Base-by-base conservation (phyloP, 805 yeast species). In the Yamadazyma nakazawae region DNA sequence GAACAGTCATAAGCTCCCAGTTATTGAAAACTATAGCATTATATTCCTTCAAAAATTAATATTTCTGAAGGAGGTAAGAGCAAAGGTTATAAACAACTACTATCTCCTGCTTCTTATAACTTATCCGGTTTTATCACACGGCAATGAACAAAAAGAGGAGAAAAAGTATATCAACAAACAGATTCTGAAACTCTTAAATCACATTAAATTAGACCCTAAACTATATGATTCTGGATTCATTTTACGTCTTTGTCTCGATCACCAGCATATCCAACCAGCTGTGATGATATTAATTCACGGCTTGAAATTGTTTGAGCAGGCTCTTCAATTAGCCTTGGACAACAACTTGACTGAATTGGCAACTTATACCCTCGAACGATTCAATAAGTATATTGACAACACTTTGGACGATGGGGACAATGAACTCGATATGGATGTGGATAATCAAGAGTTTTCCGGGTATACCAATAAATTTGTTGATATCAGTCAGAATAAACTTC, bases 291-390 rank as follows among this genome's bases (percentile, higher is more conserved):
- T 85, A 55, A 79, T 94, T 1, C 70, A 79, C 42, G 73, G 69
- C 46, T 65, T 88, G 63, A 79, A 75, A 3, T 72, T 86, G 39
- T 87, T 76, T 58, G 96, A 89, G 50, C 90, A 87, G 45, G 97
- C 98, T 0, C 80, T 91, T 31, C 74, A 74, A 41, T 62, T 94
- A 46, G 92, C 97, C 0, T 67, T 94, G 39, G 74, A 78, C 3
- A 66, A 80, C 50, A 78, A 79, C 30, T 67, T 84, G 54, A 64
- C 81, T 5, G 84, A 82, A 19, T 67, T 80, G 37, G 91, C 67
- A 0, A 71, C 67, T 37, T 62, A 58, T 50, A 68, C 71, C 1
- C 53, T 72, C 43, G 60, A 57, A 32, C 62, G 59, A 25, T 69
- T 60, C 48, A 72, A 66, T 39, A 62, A 66, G 42, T 52, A 37